Conservation (phyloP, 192 early-diverging fungal genomes). For the Linnemannia elongata region DNA sequence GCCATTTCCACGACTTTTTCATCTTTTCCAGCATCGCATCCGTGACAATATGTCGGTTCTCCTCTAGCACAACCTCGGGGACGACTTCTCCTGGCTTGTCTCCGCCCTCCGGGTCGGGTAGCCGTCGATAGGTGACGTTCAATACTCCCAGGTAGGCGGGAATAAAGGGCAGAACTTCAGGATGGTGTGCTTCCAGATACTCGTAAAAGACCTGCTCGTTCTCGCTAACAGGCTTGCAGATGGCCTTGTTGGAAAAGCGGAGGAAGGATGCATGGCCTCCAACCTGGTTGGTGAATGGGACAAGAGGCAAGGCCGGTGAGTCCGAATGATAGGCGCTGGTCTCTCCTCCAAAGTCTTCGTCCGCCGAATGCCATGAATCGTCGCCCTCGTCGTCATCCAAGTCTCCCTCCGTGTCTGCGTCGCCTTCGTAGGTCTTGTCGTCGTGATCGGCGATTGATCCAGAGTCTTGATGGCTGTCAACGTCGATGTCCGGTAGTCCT, state of each 20-base stretch:
- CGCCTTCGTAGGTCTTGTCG: not conserved
- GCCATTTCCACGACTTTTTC: conserved; percentile 57
- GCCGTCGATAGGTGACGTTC: conserved; percentile 87
- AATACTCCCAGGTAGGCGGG: conserved; percentile 94
- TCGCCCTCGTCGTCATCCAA: conserved; percentile 23
- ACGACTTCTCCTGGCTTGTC: conserved; percentile 54
- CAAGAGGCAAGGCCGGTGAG: conserved; percentile 75
- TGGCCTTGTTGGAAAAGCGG: conserved; percentile 95
- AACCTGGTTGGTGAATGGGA: conserved; percentile 89
- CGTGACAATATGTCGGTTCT: conserved; percentile 91
- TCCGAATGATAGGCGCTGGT: conserved; percentile 57
- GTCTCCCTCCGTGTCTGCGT: conserved; percentile 11
- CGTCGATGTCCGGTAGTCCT: not conserved
- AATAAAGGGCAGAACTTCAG: conserved; percentile 88
- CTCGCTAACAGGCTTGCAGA: conserved; percentile 94
- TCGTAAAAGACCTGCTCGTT: conserved; percentile 95
- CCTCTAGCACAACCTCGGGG: conserved; percentile 89
- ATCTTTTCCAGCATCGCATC: conserved; percentile 71
- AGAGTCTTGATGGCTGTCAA: not conserved
- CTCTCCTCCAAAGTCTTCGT: conserved; percentile 53
- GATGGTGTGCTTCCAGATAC: conserved; percentile 72
- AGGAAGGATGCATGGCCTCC: conserved; percentile 98
- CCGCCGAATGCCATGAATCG: conserved; percentile 50
- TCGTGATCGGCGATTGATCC: not conserved
- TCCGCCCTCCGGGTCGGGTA: conserved; percentile 58